phyloP scores from a whole-genome alignment of 495 filamentous ascomycete genomes.

The Arthonia radiata region DNA sequence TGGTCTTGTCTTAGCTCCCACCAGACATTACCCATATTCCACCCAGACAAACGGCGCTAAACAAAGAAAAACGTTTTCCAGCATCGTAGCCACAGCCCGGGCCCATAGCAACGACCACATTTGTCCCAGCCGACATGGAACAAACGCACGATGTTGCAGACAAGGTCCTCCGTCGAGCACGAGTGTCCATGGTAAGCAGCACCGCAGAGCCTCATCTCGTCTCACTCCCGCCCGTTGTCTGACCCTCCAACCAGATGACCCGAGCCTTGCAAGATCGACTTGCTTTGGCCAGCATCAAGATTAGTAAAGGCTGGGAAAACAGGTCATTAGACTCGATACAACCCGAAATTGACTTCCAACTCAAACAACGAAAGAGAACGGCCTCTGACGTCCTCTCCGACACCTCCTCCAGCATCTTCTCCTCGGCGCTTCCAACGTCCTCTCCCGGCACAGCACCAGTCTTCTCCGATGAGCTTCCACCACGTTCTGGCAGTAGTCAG shows the following conservation, averaged over 20 bases:
- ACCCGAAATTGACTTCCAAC: constrained; percentile 44
- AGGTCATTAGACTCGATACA: constrained; percentile 52
- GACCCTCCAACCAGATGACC: constrained; percentile 41
- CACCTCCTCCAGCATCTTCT: constrained; percentile 49
- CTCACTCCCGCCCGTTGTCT: constrained; percentile 1
- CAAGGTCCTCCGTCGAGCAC: constrained; percentile 43
- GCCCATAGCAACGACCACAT: no score
- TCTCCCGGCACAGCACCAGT: constrained; percentile 40
- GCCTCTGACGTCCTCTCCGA: constrained; percentile 43
- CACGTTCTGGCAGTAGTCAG: constrained; percentile 24
- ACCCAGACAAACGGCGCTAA: no score
- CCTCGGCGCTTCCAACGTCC: constrained; percentile 28
- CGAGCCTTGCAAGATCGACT: constrained; percentile 74
- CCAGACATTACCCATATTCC: no score
- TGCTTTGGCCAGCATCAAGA: constrained; percentile 88
- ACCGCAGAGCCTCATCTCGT: neutral
- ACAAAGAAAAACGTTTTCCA: no score
- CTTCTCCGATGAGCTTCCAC: constrained; percentile 42
- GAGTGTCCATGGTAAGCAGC: constrained; percentile 57
- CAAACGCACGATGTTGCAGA: constrained; percentile 40
- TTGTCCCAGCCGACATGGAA: constrained; percentile 8
- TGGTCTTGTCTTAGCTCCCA: no score
- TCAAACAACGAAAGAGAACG: constrained; percentile 37
- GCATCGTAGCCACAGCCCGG: no score
- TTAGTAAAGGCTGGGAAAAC: constrained; percentile 69